phyloP scores from a whole-genome alignment of 176 grass and related monocot species.

The Juncus inflexus region DNA sequence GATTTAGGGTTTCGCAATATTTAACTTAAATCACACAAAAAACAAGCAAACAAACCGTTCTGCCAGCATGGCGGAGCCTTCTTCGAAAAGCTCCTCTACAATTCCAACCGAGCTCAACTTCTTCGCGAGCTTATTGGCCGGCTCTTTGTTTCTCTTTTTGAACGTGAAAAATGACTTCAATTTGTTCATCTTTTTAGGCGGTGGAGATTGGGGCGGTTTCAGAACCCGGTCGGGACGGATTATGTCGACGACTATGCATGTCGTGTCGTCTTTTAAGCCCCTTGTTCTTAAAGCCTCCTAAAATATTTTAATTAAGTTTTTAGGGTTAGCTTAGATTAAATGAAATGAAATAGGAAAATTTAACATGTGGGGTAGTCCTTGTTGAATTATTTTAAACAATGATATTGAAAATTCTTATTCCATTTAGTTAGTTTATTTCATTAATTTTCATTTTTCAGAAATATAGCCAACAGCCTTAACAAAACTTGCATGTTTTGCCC shows the following conservation, averaged over 20 bases:
- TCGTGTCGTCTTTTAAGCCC: conserved; percentile 92
- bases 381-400: too few species aligned
- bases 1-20: too few species aligned
- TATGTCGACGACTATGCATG: conserved; percentile 94
- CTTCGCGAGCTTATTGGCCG: conserved; percentile 51
- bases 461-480: too few species aligned
- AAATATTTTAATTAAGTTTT: not conserved
- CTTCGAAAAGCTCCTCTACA: conserved; percentile 88
- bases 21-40: too few species aligned
- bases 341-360: too few species aligned
- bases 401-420: too few species aligned
- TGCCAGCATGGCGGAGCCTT: conserved; percentile 92
- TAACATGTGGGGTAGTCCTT: too few species aligned
- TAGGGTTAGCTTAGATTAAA: too few species aligned
- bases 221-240: conserved; percentile 46
- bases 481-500: too few species aligned
- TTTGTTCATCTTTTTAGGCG: conserved; percentile 83
- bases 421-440: too few species aligned
- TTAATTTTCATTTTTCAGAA: too few species aligned
- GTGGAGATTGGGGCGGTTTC: conserved; percentile 43
- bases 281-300: conserved; percentile 91
- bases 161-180: conserved; percentile 67
- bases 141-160: conserved; percentile 60
- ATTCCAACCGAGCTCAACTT: conserved; percentile 57
- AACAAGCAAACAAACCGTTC: conserved; percentile 52